Conservation (phyloP, 768 basidiomycete genomes). For the Mycena galericulata region DNA sequence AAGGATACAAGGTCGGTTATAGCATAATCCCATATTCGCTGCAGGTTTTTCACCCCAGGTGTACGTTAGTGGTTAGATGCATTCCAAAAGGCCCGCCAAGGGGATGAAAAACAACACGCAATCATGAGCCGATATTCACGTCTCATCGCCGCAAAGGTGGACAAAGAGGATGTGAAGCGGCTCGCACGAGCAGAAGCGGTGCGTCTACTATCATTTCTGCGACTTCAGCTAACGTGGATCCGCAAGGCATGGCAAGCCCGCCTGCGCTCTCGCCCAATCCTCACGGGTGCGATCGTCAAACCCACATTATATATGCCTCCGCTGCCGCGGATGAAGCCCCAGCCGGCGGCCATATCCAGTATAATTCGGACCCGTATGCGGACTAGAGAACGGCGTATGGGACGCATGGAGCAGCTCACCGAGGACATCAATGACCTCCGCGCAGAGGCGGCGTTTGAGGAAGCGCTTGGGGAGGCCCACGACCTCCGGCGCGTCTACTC, state of each 20-base stretch:
- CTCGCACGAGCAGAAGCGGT: conserved; percentile 67
- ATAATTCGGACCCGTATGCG: conserved; percentile 68
- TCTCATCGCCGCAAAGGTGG: conserved; percentile 63
- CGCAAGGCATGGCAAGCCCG: conserved; percentile 66
- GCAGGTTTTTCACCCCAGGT: not conserved
- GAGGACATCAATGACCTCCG: conserved; percentile 47
- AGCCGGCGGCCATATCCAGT: conserved; percentile 76
- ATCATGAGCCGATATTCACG: conserved; percentile 70
- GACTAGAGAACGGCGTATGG: conserved; percentile 57
- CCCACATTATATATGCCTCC: conserved; percentile 74
- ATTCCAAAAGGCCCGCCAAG: conserved; percentile 65
- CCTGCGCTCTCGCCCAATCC: conserved; percentile 69
- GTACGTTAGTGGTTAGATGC: conserved; percentile 67
- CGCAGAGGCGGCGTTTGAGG: conserved; percentile 44
- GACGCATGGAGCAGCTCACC: conserved; percentile 44
- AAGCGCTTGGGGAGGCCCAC: conserved; percentile 2
- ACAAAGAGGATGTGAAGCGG: conserved; percentile 60
- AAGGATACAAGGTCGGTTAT: conserved; percentile 67
- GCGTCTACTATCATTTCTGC: conserved; percentile 39
- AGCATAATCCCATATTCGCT: not conserved
- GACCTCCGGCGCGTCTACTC: conserved; percentile 35
- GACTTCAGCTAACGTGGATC: not conserved
- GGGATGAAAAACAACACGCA: conserved; percentile 58
- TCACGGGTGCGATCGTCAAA: conserved; percentile 79
- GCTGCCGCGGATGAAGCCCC: conserved; percentile 83